Evolutionary conservation across 441 rosid genomes (phyloP).

Genomic region (Jatropha multifida): DNA sequence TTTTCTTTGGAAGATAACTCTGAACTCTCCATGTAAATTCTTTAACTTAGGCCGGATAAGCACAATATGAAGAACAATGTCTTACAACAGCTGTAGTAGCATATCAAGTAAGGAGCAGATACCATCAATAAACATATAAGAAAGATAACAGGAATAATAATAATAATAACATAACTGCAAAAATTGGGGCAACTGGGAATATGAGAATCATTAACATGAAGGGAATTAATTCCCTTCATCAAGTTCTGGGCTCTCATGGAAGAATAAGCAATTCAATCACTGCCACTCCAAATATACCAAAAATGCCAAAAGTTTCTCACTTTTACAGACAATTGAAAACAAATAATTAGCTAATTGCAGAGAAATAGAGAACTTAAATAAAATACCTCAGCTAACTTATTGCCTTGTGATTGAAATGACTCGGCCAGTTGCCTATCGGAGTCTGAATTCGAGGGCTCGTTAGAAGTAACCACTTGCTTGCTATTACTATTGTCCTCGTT

Average conservation of each 20-base stretch:
- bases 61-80: neutral
- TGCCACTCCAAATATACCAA: neutral
- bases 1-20: too few species aligned
- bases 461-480: neutral
- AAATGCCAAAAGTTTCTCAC: neutral
- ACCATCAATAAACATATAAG: neutral
- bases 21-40: neutral
- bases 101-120: neutral
- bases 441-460: conserved; percentile 22
- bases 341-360: neutral
- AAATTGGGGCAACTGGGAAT: neutral
- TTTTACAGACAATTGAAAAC: neutral
- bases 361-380: neutral
- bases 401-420: conserved; percentile 63
- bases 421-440: conserved; percentile 39
- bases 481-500: neutral
- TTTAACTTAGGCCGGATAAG: neutral
- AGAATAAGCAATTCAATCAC: neutral
- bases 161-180: neutral
- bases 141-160: neutral
- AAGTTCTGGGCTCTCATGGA: neutral
- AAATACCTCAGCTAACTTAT: conserved; percentile 70
- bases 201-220: neutral
- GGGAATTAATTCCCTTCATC: neutral
- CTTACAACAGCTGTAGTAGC: neutral